phyloP scores from a whole-genome alignment of 1,284 basidiomycete genomes.

The Gomphus bonarii region DNA sequence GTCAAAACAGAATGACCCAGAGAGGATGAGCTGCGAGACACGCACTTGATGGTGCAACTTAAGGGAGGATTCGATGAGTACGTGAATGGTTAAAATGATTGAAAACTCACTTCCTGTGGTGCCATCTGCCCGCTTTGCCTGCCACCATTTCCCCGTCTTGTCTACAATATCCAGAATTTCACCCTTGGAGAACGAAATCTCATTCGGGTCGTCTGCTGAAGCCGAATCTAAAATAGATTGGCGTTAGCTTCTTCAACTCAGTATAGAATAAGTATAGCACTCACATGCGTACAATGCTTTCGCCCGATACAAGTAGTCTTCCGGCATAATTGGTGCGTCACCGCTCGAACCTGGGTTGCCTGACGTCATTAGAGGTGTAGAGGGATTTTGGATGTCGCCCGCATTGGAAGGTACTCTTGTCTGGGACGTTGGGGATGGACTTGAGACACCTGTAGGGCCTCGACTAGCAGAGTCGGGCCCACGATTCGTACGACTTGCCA shows the following conservation, averaged over 20 bases:
- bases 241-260: constrained; percentile 12
- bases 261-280: constrained; percentile 22
- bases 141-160: constrained; percentile 94
- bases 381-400: constrained; percentile 33
- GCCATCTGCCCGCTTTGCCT: constrained; percentile 80
- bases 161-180: constrained; percentile 93
- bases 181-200: constrained; percentile 90
- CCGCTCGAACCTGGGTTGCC: constrained; percentile 48
- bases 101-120: constrained; percentile 59
- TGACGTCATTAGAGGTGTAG: constrained; percentile 54
- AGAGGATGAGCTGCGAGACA: not conserved
- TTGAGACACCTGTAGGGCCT: not conserved
- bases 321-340: constrained; percentile 20
- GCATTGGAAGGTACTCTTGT: constrained; percentile 14
- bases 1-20: not conserved
- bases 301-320: constrained; percentile 58
- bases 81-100: not conserved
- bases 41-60: constrained; percentile 12
- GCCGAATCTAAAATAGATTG: constrained; percentile 60
- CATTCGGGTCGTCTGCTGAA: constrained; percentile 90
- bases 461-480: not conserved
- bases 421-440: not conserved
- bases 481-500: constrained; percentile 15
- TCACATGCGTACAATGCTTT: constrained; percentile 83
- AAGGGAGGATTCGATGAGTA: not conserved